Evolutionary conservation across 495 filamentous ascomycete species (phyloP), one percentile per base, ranked within the genome.

Genomic region (Gamarada debralockiae): DNA sequence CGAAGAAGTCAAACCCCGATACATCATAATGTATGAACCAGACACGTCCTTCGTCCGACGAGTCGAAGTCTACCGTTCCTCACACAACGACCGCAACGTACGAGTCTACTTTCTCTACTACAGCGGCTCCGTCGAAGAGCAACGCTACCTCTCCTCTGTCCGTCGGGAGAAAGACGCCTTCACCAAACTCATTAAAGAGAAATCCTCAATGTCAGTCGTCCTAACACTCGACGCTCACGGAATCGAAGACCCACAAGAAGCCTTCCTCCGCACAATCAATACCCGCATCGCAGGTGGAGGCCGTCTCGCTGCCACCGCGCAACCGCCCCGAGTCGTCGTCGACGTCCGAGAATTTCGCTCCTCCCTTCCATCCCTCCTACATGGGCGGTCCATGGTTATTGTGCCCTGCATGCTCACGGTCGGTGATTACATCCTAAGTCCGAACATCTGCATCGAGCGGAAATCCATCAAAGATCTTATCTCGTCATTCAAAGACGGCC

Each of bases 1-100:
- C 1, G 95, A 97, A 65, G 93, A 98, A 70, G 74, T 91, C 51
- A 90, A 87, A 49, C 93, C 93, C 1, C 83, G 87, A 34, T 97
- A 96, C 68, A 90, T 98, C 40, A 87, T 98, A 63, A 97, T 98
- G 93, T 98, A 97, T 67, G 92, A 97, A 64, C 91, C 95, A 15
- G 92, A 97, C 60, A 80, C 91, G n/a, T 82, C 91, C 3, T 98
- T 98, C 67, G 95, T 97, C 58, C 83, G 95, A 31, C 76, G 95
- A 22, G 86, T 98, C 8, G 93, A 98, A 61, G 92, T 97, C 4
- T 98, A 97, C 67, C 85, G 95, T 33, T 95, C 89, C 52, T 96
- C 90, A 10, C 93, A 98, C 65, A 84, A 82, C 29, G 87, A 95
- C 61, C 75, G 91, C 25, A 92, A 91, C 62, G 85, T 97, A 29